Evolutionary conservation across 2,329 filamentous ascomycete genomes (phyloP), one percentile per base, ranked within the genome.

Genomic region (Colletotrichum sp.): DNA sequence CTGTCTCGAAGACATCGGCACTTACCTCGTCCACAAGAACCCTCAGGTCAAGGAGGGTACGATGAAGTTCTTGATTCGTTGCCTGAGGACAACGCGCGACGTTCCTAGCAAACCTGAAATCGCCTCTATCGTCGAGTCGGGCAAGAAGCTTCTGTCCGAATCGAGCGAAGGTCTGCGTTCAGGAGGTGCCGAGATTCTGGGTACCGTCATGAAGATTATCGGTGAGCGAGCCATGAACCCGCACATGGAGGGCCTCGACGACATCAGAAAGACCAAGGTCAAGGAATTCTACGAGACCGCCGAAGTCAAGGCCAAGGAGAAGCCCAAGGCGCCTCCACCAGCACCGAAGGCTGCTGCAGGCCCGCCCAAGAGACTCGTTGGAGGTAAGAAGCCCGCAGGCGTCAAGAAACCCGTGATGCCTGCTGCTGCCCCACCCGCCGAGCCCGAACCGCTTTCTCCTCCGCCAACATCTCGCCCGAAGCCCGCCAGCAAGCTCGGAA

Each of bases 121-220:
- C 69, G 93, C 93, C 75, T 90, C 92, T 9, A 95, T 99, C 70
- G 95, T 96, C n/a, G 97, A 99, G 80, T 91, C 93, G 1, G 93
- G 93, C 32, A 98, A 96, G 81, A 99, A 98, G 84, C 88, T 99
- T 9, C 89, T 99, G 18, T 93, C 96, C 0, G 97, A 99, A 83
- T 96, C 95, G 0, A 96, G 93, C 79, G 96, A 98, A 80, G 93
- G 91, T 5, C 92, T 98, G 75, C 92, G 97, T 85, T 94, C 96
- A 65, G 96, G 95, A 34, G 97, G 96, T 83, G 96, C 96, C 16
- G 97, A 99, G 84, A 93, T 97, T 39, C 88, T 99, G 5, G 97
- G 98, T 78, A 98, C 96, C 0, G 85, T 99, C 66, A 99, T 98
- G 97, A 99, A 99, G 87, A 99, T 99, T 71, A 95, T 99, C 87